A percentile compares a stretch with the other conserved stretches of the same genome.
Evolutionary conservation across 257 asterid genomes (phyloP).

Genomic region (Scutellaria galericulata): DNA sequence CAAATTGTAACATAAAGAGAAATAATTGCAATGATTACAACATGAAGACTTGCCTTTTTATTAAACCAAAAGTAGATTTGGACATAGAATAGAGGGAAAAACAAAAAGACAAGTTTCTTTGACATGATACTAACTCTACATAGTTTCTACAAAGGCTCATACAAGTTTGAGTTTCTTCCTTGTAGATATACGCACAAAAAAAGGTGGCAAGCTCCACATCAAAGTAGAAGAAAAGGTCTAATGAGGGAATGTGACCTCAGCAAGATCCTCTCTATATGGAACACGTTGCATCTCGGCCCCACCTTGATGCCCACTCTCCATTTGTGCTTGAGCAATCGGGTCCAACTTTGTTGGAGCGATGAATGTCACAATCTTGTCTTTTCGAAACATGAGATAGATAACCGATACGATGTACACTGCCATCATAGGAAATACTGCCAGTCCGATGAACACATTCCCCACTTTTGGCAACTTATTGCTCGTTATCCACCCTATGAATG

Average conservation of each 20-base stretch:
- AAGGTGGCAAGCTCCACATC: neutral
- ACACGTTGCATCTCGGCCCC: constrained; percentile 39
- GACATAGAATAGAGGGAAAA: constrained; percentile 1
- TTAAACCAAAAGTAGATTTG: neutral
- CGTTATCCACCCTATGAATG: constrained; percentile 70
- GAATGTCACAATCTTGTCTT: constrained; percentile 66
- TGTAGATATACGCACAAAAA: neutral
- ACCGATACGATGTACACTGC: constrained; percentile 66
- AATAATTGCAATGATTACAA: too few species aligned
- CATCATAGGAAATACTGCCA: constrained; percentile 76
- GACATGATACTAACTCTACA: neutral
- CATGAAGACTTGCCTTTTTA: neutral
- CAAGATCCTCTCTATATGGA: constrained; percentile 73
- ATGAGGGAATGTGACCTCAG: constrained; percentile 54
- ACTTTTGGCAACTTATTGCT: constrained; percentile 68
- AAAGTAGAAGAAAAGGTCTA: constrained; percentile 24
- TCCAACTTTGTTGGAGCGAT: constrained; percentile 52
- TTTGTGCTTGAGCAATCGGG: constrained; percentile 38
- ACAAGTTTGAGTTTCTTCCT: constrained; percentile 3
- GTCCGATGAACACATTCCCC: constrained; percentile 71
- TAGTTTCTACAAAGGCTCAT: neutral
- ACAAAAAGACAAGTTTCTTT: neutral
- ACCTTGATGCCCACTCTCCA: constrained; percentile 55
- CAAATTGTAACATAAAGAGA: too few species aligned
- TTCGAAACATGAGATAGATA: constrained; percentile 82